Evolutionary conservation across 2,329 filamentous ascomycete genomes (phyloP), one percentile per base, ranked within the genome.

Genomic region (Alternaria viburni): DNA sequence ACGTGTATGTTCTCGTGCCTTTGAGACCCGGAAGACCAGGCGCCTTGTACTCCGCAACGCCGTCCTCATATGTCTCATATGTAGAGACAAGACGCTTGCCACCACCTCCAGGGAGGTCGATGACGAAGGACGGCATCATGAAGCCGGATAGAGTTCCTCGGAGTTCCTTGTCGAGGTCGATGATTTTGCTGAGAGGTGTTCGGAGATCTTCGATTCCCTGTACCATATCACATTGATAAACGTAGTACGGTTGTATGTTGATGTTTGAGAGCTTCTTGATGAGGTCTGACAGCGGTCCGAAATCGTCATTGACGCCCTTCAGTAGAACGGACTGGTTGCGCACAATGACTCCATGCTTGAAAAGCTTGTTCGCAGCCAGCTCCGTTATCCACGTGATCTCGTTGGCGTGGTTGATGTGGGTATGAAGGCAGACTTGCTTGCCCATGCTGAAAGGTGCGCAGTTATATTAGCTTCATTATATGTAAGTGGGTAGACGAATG

Each of bases 141-240:
- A 89, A 90, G 1, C 88, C 88, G 0, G 87, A 87, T 47, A 89
- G 86, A 0, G 83, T 86, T 28, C 88, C 88, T 11, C 86, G 85
- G 57, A 90, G 82, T 45, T 86, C 74, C 21, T 83, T 81, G 74
- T 90, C 88, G 0, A 90, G 79, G 17, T 87, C 79, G 15, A 90
- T 81, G 50, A 88, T 88, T 2, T 85, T 87, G 46, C 82, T 81
- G 11, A 90, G 81, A 3, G 87, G 87, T 1, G 88, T 90, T 8
- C 88, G 86, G 21, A 90, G 80, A 69, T 90, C 88, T 78, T 90
- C 88, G 3, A 87, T 82, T 47, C 84, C 86, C 26, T 81, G 77
- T 9, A 89, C 86, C 84, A 90, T 87, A 73, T 90, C 88, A 50
- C 86, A 86, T 71, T 89, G 87, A 74, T 90, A 90, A 55, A 90